A percentile compares a stretch with the other conserved stretches of the same genome.
Evolutionary conservation across 2,329 filamentous ascomycete genomes (phyloP).

Genomic region (Aquanectria penicillioides): DNA sequence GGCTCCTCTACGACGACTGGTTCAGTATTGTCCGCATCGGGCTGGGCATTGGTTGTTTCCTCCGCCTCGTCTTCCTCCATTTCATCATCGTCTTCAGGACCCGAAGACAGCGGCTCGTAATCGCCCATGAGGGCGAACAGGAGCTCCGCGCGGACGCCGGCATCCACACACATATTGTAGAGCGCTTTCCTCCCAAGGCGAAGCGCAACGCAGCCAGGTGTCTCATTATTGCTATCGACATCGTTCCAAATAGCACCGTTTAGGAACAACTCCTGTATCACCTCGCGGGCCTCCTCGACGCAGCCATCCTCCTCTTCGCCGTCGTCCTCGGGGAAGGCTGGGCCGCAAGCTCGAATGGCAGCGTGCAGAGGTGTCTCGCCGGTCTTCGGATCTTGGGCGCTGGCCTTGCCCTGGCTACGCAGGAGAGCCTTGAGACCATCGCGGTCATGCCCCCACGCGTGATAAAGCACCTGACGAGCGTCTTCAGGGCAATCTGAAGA

Average conservation of each 20-base stretch:
- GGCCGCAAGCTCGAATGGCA: slow-evolving; percentile 80
- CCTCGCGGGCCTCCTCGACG: slow-evolving; percentile 71
- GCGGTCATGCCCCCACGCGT: slow-evolving; percentile 70
- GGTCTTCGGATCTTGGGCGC: slow-evolving; percentile 84
- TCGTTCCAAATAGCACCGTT: slow-evolving; percentile 98
- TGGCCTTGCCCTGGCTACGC: slow-evolving; percentile 70
- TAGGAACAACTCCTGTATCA: slow-evolving; percentile 80
- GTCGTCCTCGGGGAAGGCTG: slow-evolving; percentile 41
- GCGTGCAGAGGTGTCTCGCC: slow-evolving; percentile 90
- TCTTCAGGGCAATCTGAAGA: slow-evolving; percentile 61
- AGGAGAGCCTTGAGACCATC: slow-evolving; percentile 75
- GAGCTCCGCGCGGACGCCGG: slow-evolving; percentile 90
- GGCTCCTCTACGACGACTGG: slow-evolving; percentile 45
- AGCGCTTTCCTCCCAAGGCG: slow-evolving; percentile 74
- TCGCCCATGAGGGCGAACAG: slow-evolving; percentile 83
- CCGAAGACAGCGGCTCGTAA: slow-evolving; percentile 77
- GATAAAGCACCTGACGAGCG: slow-evolving; percentile 61
- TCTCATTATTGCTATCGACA: slow-evolving; percentile 85
- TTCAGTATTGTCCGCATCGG: slow-evolving; percentile 41
- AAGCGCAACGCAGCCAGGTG: slow-evolving; percentile 86
- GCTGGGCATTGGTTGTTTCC: slow-evolving; percentile 49
- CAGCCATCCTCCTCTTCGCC: slow-evolving; percentile 50
- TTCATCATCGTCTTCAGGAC: slow-evolving; percentile 60
- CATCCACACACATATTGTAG: slow-evolving; percentile 87
- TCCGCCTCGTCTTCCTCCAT: slow-evolving; percentile 58